phyloP scores from a whole-genome alignment of 2,329 filamentous ascomycete genomes.

The Whalleya microplaca region DNA sequence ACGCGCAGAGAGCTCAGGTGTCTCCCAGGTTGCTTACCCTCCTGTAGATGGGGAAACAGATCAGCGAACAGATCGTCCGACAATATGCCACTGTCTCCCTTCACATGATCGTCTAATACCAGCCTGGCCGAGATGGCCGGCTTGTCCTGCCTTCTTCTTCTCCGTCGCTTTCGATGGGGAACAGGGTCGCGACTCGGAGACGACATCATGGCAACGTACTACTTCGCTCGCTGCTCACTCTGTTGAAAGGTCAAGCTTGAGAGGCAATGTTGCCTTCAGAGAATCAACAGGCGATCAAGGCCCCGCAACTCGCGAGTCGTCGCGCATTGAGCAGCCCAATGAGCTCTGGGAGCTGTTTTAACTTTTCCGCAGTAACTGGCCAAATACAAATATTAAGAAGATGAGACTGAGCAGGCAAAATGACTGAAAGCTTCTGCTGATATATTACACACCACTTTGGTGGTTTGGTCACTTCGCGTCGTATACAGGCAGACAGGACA shows the following conservation, averaged over 20 bases:
- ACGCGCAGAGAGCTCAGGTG: slow-evolving; percentile 5
- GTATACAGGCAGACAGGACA: neutral
- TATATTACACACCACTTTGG: neutral
- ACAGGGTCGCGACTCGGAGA: slow-evolving; percentile 13
- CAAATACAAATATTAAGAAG: neutral
- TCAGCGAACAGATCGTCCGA: slow-evolving; percentile 85
- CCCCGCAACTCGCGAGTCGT: slow-evolving; percentile 25
- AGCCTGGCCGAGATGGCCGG: slow-evolving; percentile 78
- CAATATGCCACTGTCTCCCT: slow-evolving; percentile 82
- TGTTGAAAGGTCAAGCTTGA: slow-evolving; percentile 2
- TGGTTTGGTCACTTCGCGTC: neutral
- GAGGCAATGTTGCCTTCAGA: slow-evolving; percentile 22
- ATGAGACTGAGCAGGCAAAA: neutral
- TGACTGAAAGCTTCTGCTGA: neutral
- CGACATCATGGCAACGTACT: slow-evolving; percentile 25
- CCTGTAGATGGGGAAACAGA: slow-evolving; percentile 68
- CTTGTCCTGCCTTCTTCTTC: slow-evolving; percentile 68
- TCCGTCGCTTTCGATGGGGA: slow-evolving; percentile 44
- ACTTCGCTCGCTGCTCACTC: neutral
- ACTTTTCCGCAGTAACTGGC: too few relatives aligned
- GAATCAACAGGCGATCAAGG: slow-evolving; percentile 25
- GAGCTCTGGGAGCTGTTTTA: neutral
- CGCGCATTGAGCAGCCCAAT: slow-evolving; percentile 18
- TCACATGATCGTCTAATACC: slow-evolving; percentile 82
- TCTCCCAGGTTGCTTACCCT: slow-evolving; percentile 48